Evolutionary conservation across 306 rosid species (phyloP).

Genomic region (Pterocarpus santalinus): DNA sequence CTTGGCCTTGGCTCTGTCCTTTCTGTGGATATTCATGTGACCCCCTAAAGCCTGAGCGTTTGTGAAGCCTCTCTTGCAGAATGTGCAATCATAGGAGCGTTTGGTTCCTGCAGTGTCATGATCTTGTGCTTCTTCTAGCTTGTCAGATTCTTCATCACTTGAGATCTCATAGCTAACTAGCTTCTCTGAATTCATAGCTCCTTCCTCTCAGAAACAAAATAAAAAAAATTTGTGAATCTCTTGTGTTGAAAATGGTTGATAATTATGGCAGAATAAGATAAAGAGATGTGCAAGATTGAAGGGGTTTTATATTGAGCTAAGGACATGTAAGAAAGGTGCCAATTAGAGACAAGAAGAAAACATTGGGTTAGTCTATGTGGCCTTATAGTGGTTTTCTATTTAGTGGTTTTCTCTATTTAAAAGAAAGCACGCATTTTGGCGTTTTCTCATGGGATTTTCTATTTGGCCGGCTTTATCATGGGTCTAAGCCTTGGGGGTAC

Average conservation of each 20-base stretch:
- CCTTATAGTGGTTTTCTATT: slow-evolving; percentile 51
- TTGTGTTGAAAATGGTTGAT: background rate
- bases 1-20: slow-evolving; percentile 77
- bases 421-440: slow-evolving; percentile 60
- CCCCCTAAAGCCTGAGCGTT: slow-evolving; percentile 97
- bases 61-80: slow-evolving; percentile 92
- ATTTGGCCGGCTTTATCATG: slow-evolving; percentile 74
- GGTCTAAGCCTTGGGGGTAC: slow-evolving; percentile 36
- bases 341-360: slow-evolving; percentile 60
- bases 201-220: too few species aligned
- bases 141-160: slow-evolving; percentile 74
- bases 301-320: background rate
- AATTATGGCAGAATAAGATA: background rate
- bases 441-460: slow-evolving; percentile 55
- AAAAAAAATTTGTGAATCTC: background rate
- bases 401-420: background rate
- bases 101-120: slow-evolving; percentile 41
- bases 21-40: slow-evolving; percentile 94
- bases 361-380: slow-evolving; percentile 55
- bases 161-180: slow-evolving; percentile 60
- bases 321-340: slow-evolving; percentile 31
- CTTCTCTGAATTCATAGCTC: slow-evolving; percentile 44
- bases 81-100: slow-evolving; percentile 85
- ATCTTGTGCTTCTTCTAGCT: slow-evolving; percentile 38
- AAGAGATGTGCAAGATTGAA: background rate